Percentiles rank a stretch among this genome's conserved stretches.
Conservation (phyloP, 2,329 filamentous ascomycete species). For the Fusarium sp. region DNA sequence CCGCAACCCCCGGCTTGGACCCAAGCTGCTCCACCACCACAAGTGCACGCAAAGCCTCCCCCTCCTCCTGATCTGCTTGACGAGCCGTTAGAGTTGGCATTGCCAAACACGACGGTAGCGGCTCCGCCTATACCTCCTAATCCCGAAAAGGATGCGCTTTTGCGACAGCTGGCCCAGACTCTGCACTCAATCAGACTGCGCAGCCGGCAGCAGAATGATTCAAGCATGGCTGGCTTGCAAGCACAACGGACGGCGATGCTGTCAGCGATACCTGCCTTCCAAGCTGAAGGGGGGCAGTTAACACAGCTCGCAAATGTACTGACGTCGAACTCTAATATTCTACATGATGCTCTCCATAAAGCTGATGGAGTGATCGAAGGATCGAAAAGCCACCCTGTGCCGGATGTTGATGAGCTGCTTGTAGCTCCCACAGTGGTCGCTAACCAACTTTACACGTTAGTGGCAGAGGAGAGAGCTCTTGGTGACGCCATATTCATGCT, state of each 20-base stretch:
- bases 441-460: slow-evolving; percentile 88
- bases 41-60: slow-evolving; percentile 40
- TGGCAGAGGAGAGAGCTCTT: slow-evolving; percentile 87
- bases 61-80: slow-evolving; percentile 64
- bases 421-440: slow-evolving; percentile 94
- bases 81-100: slow-evolving; percentile 62
- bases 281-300: slow-evolving; percentile 77
- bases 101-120: slow-evolving; percentile 62
- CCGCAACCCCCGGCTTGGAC: slow-evolving; percentile 42
- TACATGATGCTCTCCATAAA: slow-evolving; percentile 78
- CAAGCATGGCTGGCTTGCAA: slow-evolving; percentile 77
- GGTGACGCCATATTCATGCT: slow-evolving; percentile 88
- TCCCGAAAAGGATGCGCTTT: slow-evolving; percentile 89
- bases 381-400: slow-evolving; percentile 73
- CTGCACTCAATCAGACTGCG: slow-evolving; percentile 74
- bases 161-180: slow-evolving; percentile 76
- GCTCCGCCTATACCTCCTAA: slow-evolving; percentile 93
- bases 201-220: slow-evolving; percentile 75
- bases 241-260: slow-evolving; percentile 83
- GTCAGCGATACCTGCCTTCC: slow-evolving; percentile 72
- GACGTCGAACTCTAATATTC: slow-evolving; percentile 77
- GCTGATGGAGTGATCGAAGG: slow-evolving; percentile 81
- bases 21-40: slow-evolving; percentile 36
- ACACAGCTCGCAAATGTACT: slow-evolving; percentile 76
- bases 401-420: slow-evolving; percentile 87